These are phyloP conservation scores for Penicillium sp. DNA, from an alignment of 2,329 filamentous ascomycete genomes.

Conservation along the genomic window DNA sequence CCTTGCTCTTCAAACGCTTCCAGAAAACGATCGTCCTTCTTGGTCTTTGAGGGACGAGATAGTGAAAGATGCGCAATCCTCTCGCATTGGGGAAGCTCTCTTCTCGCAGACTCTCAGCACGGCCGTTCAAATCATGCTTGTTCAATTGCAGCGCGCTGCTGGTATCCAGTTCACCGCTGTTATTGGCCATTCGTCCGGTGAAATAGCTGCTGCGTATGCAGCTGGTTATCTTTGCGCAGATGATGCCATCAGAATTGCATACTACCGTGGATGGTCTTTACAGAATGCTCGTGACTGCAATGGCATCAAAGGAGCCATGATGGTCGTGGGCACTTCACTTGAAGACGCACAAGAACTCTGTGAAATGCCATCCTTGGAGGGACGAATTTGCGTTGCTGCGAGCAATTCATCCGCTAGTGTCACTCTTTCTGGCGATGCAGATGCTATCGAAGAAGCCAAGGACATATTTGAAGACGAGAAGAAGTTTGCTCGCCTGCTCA, in stretches of 20 bases:
- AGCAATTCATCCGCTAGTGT: slow-evolving; percentile 46
- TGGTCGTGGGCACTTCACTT: slow-evolving; percentile 47
- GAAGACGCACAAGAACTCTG: slow-evolving; percentile 41
- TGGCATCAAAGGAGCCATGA: slow-evolving; percentile 48
- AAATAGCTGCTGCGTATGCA: slow-evolving; percentile 56
- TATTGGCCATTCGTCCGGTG: slow-evolving; percentile 55
- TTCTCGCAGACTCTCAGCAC: slow-evolving; percentile 31
- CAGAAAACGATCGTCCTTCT: slow-evolving; percentile 23
- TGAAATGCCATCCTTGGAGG: slow-evolving; percentile 28
- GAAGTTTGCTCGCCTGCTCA: slow-evolving; percentile 44
- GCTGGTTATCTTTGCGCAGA: slow-evolving; percentile 45
- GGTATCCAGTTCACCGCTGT: slow-evolving; percentile 41
- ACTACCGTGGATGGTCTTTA: slow-evolving; percentile 47
- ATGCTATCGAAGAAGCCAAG: slow-evolving; percentile 37
- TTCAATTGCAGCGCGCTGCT: slow-evolving; percentile 31
- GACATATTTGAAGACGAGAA: slow-evolving; percentile 36
- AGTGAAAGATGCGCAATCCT: slow-evolving; percentile 10
- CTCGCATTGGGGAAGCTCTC: slow-evolving; percentile 22
- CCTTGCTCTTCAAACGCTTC: slow-evolving; percentile 22
- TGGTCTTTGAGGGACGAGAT: slow-evolving; percentile 27
- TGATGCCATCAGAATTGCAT: slow-evolving; percentile 51
- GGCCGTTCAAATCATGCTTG: slow-evolving; percentile 32
- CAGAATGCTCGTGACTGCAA: slow-evolving; percentile 14
- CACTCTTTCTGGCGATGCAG: slow-evolving; percentile 49
- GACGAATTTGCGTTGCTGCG: slow-evolving; percentile 36